Evolutionary conservation across 768 basidiomycete species (phyloP), one percentile per base, ranked within the genome.

Genomic region (Leccinum aurantiacum): DNA sequence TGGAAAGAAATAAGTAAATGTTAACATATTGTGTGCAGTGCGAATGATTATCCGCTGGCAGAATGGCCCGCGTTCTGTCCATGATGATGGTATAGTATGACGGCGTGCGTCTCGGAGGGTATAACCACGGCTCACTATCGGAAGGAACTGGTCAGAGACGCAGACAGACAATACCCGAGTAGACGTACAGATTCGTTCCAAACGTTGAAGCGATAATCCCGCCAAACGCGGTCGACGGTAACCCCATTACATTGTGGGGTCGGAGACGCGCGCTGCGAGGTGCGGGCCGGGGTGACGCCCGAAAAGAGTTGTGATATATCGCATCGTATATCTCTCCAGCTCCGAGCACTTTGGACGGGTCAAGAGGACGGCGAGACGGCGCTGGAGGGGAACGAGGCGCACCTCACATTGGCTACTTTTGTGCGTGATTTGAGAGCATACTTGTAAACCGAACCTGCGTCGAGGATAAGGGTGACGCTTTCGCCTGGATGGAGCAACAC

Each of bases 401-500:
- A 89, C 88, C 86, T 87, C 73, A 90, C 81, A 69, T 86, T 85
- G 59, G 82, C 85, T 29, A 89, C 87, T 67, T 84, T 85, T 53
- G 82, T 81, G 63, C 79, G 81, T 61, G 80, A 79, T 71, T 88
- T 89, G 60, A 90, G 75, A 37, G 84, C 86, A 71, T 90, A 89
- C 67, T 82, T 81, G 76, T 90, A 90, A 41, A 84, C 75, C 22
- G 81, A 80, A 6, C 88, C 88, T 19, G 88, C 86, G 66, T 88
- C 86, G 63, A 90, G 79, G 60, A 90, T 79, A 59, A 89, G 78
- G 33, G 85, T 85, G 57, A 90, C 76, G 47, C 80, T 82, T 68
- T 90, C 87, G 52, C 82, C 78, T 4, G 87, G 87, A 59, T 82
- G 78, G 44, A 90, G 76, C 27, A 88, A 69, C 50, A 87, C 79